Base-by-base conservation (phyloP, 2,329 filamentous ascomycete genomes). In the Penicillium expansum region DNA sequence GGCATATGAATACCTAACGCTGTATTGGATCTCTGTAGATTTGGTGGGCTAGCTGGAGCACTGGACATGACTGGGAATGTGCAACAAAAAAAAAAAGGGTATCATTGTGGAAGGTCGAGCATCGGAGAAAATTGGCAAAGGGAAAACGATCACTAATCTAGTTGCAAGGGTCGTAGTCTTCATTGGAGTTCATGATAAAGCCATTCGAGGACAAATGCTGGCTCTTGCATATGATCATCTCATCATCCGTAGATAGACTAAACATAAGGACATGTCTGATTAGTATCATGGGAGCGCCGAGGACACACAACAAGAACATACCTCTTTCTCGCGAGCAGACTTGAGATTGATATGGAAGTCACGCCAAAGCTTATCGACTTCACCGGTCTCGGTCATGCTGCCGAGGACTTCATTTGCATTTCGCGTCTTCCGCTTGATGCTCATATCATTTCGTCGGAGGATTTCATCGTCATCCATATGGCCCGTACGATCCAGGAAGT, bases 301-400 rank as follows among this genome's bases (percentile, higher is more conserved):
- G 5, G 24, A 22, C 5, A 38, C 4, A 5, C 4, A 33, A 16
- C 14, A 44, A 43, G 45, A 39, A 62, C 66, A 53, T 67, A 75
- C 77, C 74, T 80, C 79, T 18, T 75, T 69, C 58, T 82, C 77
- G 64, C 84, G 77, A 11, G 86, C 86, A 43, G 76, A 70, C 64
- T 87, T 82, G 24, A 90, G 75, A 61, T 81, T 84, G 1, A 78
- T 75, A 71, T 86, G 86, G 64, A 91, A 92, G 52, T 87, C 82
- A 10, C 76, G 73, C 72, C 86, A 91, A 14, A 93, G 74, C 20
- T 77, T 78, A 62, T 79, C 81, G 27, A 92, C 79, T 63, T 86
- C 82, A 2, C 83, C 83, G 1, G 74, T 75, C 11, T 74, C 70
- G 55, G 82, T 79, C 89, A 91, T 92, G 2, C 69, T 71, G 58